A percentile compares a stretch with the other conserved stretches of the same genome.
Conservation (phyloP, 2,329 filamentous ascomycete species). For the Arthrobotrys iridis region DNA sequence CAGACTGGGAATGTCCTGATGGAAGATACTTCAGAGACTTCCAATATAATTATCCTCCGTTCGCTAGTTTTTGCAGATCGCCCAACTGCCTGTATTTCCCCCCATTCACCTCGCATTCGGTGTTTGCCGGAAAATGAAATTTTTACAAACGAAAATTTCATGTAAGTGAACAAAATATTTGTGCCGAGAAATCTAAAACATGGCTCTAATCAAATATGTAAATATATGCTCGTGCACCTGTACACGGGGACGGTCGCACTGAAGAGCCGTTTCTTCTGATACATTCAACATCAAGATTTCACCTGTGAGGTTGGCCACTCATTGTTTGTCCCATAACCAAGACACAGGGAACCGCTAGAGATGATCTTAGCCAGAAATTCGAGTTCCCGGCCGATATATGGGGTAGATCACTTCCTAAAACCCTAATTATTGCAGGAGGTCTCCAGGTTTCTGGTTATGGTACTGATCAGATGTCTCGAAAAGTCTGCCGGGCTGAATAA, state of each 20-base stretch:
- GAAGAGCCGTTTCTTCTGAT: constrained; percentile 12
- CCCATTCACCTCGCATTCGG: constrained; percentile 23
- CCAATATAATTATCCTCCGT: constrained; percentile 53
- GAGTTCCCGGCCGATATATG: constrained; percentile 44
- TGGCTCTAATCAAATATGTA: constrained; percentile 2
- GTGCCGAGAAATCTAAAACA: not conserved
- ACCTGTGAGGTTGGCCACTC: constrained; percentile 12
- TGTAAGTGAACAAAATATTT: not conserved
- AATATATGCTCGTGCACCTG: not conserved
- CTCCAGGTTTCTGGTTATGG: constrained; percentile 54
- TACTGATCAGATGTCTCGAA: constrained; percentile 42
- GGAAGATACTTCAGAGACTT: constrained; percentile 4
- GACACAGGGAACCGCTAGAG: constrained; percentile 25
- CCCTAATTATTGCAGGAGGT: constrained; percentile 48
- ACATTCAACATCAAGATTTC: constrained; percentile 25
- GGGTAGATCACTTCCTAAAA: constrained; percentile 47
- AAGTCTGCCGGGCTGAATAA: constrained; percentile 35
- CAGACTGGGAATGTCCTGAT: constrained; percentile 21
- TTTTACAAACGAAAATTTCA: not conserved
- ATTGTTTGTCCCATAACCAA: constrained; percentile 30
- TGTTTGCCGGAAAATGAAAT: constrained; percentile 17
- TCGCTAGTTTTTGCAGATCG: constrained; percentile 51
- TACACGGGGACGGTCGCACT: constrained; percentile 24
- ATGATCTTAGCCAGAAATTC: constrained; percentile 39
- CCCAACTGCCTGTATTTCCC: constrained; percentile 24